Evolutionary conservation across 352 stramenopile species (phyloP).

Genomic region (Pythium oligandrum): DNA sequence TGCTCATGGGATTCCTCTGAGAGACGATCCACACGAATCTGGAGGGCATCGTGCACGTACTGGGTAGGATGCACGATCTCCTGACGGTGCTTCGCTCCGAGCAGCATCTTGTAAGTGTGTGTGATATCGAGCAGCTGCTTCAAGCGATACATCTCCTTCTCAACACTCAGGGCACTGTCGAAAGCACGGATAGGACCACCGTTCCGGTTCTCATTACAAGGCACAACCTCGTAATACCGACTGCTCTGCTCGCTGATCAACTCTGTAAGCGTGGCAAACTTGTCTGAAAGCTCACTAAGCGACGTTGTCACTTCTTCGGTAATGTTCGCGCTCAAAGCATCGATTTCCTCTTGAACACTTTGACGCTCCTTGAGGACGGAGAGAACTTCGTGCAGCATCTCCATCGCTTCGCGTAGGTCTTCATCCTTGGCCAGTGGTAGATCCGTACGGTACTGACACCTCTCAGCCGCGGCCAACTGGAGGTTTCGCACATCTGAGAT

Average conservation of each 20-base stretch:
- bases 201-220: conserved; percentile 41
- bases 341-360: conserved; percentile 31
- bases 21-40: conserved; percentile 36
- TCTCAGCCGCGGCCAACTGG: conserved; percentile 37
- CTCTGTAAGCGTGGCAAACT: conserved; percentile 38
- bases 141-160: conserved; percentile 46
- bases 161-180: conserved; percentile 30
- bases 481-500: conserved; percentile 59
- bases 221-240: conserved; percentile 63
- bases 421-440: conserved; percentile 50
- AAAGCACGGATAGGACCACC: conserved; percentile 42
- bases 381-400: conserved; percentile 31
- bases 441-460: conserved; percentile 30
- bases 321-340: conserved; percentile 22
- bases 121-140: conserved; percentile 47
- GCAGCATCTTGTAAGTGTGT: conserved; percentile 53
- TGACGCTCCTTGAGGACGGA: conserved; percentile 31
- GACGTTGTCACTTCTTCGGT: conserved; percentile 25
- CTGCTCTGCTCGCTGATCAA: conserved; percentile 46
- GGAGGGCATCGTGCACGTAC: conserved; percentile 54
- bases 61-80: conserved; percentile 33
- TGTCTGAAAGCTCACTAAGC: conserved; percentile 30
- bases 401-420: conserved; percentile 30
- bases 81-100: conserved; percentile 36
- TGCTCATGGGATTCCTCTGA: conserved; percentile 18